Conservation (phyloP, 805 yeast genomes). For the Metschnikowia lunata region DNA sequence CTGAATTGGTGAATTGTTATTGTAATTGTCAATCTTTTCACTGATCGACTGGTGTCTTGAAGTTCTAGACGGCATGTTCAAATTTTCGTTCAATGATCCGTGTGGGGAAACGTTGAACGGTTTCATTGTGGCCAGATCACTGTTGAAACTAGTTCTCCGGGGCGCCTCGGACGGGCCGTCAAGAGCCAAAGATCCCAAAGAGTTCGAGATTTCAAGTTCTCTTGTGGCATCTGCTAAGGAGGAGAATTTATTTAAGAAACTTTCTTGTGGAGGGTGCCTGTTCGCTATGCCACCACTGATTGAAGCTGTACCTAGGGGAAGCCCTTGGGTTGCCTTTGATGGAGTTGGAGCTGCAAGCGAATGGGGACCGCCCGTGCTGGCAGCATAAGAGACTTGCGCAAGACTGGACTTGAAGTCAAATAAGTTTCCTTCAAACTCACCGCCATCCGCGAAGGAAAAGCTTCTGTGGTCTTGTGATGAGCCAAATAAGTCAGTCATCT, state of each 20-base stretch:
- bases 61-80: slow-evolving; percentile 32
- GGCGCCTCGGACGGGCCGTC: slow-evolving; percentile 21
- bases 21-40: slow-evolving; percentile 61
- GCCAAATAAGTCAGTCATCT: slow-evolving; percentile 31
- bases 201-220: slow-evolving; percentile 51
- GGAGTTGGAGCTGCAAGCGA: slow-evolving; percentile 14
- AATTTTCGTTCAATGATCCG: slow-evolving; percentile 41
- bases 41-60: slow-evolving; percentile 51
- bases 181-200: slow-evolving; percentile 37
- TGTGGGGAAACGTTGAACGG: slow-evolving; percentile 31
- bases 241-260: slow-evolving; percentile 59
- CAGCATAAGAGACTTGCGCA: slow-evolving; percentile 19
- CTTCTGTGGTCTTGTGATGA: slow-evolving; percentile 24
- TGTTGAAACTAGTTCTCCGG: slow-evolving; percentile 51
- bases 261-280: slow-evolving; percentile 43
- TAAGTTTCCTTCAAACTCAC: slow-evolving; percentile 39
- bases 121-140: slow-evolving; percentile 19
- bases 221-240: slow-evolving; percentile 66
- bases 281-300: slow-evolving; percentile 52
- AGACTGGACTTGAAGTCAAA: slow-evolving; percentile 47
- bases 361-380: slow-evolving; percentile 22
- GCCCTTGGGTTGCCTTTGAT: slow-evolving; percentile 17
- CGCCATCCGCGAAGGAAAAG: slow-evolving; percentile 40
- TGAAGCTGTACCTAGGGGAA: slow-evolving; percentile 55
- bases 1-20: slow-evolving; percentile 42